These are phyloP conservation scores for Sarcodon aspratus DNA, from an alignment of 768 basidiomycete species.

Conservation along the genomic window DNA sequence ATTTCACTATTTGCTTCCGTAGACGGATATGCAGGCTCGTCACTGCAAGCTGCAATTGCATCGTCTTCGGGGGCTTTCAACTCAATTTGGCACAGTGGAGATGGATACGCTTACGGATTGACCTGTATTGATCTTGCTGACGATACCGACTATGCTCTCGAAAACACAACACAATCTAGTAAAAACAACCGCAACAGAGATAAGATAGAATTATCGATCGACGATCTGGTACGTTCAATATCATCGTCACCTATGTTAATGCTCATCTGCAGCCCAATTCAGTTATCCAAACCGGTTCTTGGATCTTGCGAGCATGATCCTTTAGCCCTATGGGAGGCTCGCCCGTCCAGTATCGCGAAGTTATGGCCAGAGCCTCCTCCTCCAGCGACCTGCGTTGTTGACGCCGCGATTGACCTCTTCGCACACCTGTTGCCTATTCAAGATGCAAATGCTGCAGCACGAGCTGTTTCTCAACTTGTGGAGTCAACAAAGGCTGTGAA, in stretches of 20 bases:
- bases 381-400: slow-evolving; percentile 72
- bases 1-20: slow-evolving; percentile 78
- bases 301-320: slow-evolving; percentile 84
- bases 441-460: slow-evolving; percentile 45
- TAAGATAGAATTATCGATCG: slow-evolving; percentile 69
- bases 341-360: slow-evolving; percentile 21
- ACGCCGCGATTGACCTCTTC: slow-evolving; percentile 85
- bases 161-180: slow-evolving; percentile 18
- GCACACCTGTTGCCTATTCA: slow-evolving; percentile 70
- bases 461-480: slow-evolving; percentile 44
- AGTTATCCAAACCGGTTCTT: slow-evolving; percentile 72
- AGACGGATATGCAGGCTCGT: slow-evolving; percentile 72
- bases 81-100: slow-evolving; percentile 74
- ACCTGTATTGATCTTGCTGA: slow-evolving; percentile 55
- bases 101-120: slow-evolving; percentile 90
- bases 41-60: slow-evolving; percentile 86
- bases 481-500: slow-evolving; percentile 64
- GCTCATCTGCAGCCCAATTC: not conserved
- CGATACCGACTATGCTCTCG: slow-evolving; percentile 21
- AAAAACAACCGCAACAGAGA: slow-evolving; percentile 62
- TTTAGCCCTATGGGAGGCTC: slow-evolving; percentile 52
- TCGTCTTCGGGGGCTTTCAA: slow-evolving; percentile 77
- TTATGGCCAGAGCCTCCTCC: slow-evolving; percentile 60
- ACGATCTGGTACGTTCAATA: slow-evolving; percentile 48
- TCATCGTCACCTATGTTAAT: not conserved